Percentiles rank a stretch among this genome's conserved stretches.
Evolutionary conservation across 441 rosid species (phyloP).

Genomic region (Populus hybrid): DNA sequence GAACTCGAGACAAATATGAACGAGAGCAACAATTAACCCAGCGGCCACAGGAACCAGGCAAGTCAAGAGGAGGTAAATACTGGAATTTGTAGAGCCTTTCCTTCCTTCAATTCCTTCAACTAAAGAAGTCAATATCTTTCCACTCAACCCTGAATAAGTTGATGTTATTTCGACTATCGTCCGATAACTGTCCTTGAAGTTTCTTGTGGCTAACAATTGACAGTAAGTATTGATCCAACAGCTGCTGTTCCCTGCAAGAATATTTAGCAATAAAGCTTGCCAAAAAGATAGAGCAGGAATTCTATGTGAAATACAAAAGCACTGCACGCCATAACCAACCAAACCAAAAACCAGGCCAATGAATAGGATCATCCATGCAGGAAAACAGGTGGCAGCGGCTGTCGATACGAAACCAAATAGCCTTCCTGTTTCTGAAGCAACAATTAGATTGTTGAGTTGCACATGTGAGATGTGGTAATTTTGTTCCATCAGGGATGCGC

Average conservation of each 20-base stretch:
- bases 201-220: slow-evolving; percentile 19
- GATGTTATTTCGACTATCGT: slow-evolving; percentile 19
- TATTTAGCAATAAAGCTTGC: slow-evolving; percentile 27
- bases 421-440: slow-evolving; percentile 36
- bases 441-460: slow-evolving; percentile 27
- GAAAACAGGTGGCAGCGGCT: slow-evolving; percentile 22
- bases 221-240: slow-evolving; percentile 37
- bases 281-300: slow-evolving; percentile 18
- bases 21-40: slow-evolving; percentile 6
- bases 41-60: slow-evolving; percentile 12
- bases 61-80: slow-evolving; percentile 16
- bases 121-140: slow-evolving; percentile 16
- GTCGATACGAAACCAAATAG: slow-evolving; percentile 24
- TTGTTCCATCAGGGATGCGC: slow-evolving; percentile 14
- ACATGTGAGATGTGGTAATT: slow-evolving; percentile 23
- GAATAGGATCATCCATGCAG: slow-evolving; percentile 24
- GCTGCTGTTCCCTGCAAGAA: slow-evolving; percentile 23
- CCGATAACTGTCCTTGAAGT: slow-evolving; percentile 20
- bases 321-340: slow-evolving; percentile 35
- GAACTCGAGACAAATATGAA: not conserved
- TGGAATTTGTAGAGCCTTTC: slow-evolving; percentile 15
- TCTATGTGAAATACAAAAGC: slow-evolving; percentile 17
- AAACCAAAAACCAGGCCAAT: slow-evolving; percentile 26
- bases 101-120: slow-evolving; percentile 20
- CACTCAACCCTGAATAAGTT: slow-evolving; percentile 26